Base-by-base conservation (phyloP, 2,329 filamentous ascomycete genomes). In the Scedosporium boydii region DNA sequence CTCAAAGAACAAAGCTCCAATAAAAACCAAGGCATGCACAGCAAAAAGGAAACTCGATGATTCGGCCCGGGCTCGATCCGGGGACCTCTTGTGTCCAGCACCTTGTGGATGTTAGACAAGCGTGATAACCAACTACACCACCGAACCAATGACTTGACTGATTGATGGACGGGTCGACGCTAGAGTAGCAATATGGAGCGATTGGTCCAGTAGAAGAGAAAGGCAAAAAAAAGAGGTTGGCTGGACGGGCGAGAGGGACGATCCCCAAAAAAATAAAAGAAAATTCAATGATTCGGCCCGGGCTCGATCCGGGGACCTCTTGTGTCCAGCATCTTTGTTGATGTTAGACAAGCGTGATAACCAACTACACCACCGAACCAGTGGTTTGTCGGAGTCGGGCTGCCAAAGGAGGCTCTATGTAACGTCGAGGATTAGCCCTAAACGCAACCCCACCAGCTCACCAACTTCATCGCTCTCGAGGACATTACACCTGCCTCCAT, bases 61-160 rank as follows among this genome's bases (percentile, higher is more conserved):
- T 38, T 38, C 34, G 34, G 29, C 29, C 29, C 29, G 29, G 29
- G 29, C 29, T 34, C 29, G 29, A 34, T 34, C 29, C 29, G 29
- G 29, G 29, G 29, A 34, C 29, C 29, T 34, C 29, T 34, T 34
- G 29, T 34, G 29, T 34, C 29, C 29, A 34, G 48, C 48, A 53
- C 48, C 48, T 53, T 18, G 48, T 53, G 48, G 48, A 53, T 53
- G 48, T 53, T 53, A 53, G 48, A 53, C 48, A 53, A 53, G 48
- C 48, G 48, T 53, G 48, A 53, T 53, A 53, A 53, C 48, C 48
- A 53, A 53, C 48, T 53, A 53, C 48, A 53, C 48, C 48, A 53
- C 48, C 48, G 48, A 53, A 53, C 48, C 48, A 26, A 53, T 53
- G 5, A 26, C 29, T 46, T 16, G 12, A 46, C 18, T 46, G 18